phyloP scores from a whole-genome alignment of 805 yeast species.

The Jamesozyma lodderae region DNA sequence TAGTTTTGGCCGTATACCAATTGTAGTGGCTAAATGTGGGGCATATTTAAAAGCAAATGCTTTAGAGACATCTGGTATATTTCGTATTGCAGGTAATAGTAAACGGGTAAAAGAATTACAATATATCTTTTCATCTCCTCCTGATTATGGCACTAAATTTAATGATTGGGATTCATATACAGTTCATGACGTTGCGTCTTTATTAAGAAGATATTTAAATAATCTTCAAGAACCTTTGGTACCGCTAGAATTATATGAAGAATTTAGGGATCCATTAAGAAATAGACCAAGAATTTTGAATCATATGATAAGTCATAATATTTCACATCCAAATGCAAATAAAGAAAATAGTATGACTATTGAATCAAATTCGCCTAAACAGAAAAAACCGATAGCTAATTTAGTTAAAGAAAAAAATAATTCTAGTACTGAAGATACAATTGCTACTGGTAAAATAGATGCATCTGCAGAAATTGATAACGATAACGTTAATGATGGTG shows the following conservation, averaged over 20 bases:
- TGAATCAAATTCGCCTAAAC: neutral
- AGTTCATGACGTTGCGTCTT: constrained; percentile 93
- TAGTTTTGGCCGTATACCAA: constrained; percentile 82
- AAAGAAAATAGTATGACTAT: constrained; percentile 19
- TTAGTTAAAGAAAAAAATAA: neutral
- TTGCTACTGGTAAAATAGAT: neutral
- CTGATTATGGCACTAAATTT: constrained; percentile 78
- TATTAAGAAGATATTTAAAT: constrained; percentile 76
- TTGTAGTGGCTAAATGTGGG: constrained; percentile 94
- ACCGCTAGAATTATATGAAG: constrained; percentile 66
- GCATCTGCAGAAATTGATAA: neutral
- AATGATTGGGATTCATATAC: constrained; percentile 83
- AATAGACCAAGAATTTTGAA: constrained; percentile 54
- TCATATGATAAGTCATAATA: constrained; percentile 44
- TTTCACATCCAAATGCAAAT: constrained; percentile 32
- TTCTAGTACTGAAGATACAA: neutral
- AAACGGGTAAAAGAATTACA: constrained; percentile 84
- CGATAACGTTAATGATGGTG: constrained; percentile 9
- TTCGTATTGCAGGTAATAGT: constrained; percentile 85
- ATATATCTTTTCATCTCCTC: constrained; percentile 73
- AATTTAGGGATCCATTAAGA: constrained; percentile 70
- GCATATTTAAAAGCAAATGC: constrained; percentile 72
- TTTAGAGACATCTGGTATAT: constrained; percentile 78
- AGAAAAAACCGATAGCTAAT: neutral
- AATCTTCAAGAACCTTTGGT: constrained; percentile 88